Evolutionary conservation across 495 filamentous ascomycete genomes (phyloP).

Genomic region (Aspergillus coremiiformis): DNA sequence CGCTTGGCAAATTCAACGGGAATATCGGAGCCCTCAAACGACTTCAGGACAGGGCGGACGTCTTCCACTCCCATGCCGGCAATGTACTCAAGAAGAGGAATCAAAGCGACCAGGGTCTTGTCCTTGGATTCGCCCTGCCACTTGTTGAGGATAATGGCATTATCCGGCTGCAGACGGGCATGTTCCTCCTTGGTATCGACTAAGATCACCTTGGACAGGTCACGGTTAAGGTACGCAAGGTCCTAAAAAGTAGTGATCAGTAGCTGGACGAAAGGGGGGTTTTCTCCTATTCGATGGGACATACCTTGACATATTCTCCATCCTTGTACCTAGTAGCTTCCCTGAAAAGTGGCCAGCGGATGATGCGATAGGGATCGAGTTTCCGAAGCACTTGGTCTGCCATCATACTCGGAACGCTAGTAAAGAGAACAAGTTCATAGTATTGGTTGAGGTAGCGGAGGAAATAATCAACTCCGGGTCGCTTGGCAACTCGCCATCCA

Average conservation of each 20-base stretch:
- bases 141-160: conserved; percentile 82
- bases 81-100: conserved; percentile 94
- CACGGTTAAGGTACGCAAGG: conserved; percentile 90
- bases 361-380: conserved; percentile 90
- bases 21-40: conserved; percentile 79
- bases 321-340: conserved; percentile 93
- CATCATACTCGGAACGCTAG: conserved; percentile 68
- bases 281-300: conserved; percentile 5
- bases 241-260: conserved; percentile 49
- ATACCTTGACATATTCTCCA: conserved; percentile 92
- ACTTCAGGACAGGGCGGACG: conserved; percentile 74
- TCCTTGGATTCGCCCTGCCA: conserved; percentile 83
- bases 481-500: conserved; percentile 92
- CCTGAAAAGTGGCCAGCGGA: conserved; percentile 90
- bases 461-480: conserved; percentile 95
- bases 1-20: conserved; percentile 80
- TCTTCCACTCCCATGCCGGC: conserved; percentile 87
- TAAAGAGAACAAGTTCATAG: conserved; percentile 96
- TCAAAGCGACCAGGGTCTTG: conserved; percentile 73
- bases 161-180: conserved; percentile 79
- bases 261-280: conserved; percentile 1
- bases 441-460: conserved; percentile 92
- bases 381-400: conserved; percentile 86
- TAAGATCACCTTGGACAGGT: conserved; percentile 87
- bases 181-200: conserved; percentile 80